These are phyloP conservation scores for Aureobasidium melanogenum DNA, from an alignment of 2,329 filamentous ascomycete species.

Conservation along the genomic window DNA sequence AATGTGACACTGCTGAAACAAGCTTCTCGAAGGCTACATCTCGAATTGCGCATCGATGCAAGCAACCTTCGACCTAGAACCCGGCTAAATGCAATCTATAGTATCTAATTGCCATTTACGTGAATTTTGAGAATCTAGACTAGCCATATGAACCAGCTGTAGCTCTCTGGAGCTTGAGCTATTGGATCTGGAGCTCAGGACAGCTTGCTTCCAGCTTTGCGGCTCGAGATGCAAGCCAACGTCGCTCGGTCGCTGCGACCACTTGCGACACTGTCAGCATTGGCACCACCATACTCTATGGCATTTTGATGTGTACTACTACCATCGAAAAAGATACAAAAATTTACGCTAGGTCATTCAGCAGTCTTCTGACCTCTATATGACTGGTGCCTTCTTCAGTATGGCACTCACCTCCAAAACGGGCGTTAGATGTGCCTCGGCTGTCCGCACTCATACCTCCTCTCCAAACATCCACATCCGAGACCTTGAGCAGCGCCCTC, in stretches of 20 bases:
- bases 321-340: not conserved
- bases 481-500: not conserved
- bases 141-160: not conserved
- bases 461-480: not conserved
- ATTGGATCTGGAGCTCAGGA: conserved; percentile 6
- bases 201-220: conserved; percentile 6
- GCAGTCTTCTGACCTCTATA: too few relatives aligned
- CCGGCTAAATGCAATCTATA: not conserved
- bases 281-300: not conserved
- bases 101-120: not conserved
- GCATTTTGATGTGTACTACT: not conserved
- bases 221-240: not conserved
- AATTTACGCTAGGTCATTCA: too few relatives aligned
- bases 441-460: conserved; percentile 2
- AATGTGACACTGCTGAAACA: not conserved
- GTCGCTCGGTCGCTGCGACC: not conserved
- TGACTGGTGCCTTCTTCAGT: not conserved
- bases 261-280: not conserved
- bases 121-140: not conserved
- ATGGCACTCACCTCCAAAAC: not conserved
- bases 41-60: not conserved
- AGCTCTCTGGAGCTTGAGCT: conserved; percentile 8
- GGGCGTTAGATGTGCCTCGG: conserved; percentile 3
- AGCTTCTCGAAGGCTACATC: not conserved
- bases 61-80: not conserved